These are phyloP conservation scores for Kwoniella sp. DNA, from an alignment of 768 basidiomycete genomes.

Conservation along the genomic window DNA sequence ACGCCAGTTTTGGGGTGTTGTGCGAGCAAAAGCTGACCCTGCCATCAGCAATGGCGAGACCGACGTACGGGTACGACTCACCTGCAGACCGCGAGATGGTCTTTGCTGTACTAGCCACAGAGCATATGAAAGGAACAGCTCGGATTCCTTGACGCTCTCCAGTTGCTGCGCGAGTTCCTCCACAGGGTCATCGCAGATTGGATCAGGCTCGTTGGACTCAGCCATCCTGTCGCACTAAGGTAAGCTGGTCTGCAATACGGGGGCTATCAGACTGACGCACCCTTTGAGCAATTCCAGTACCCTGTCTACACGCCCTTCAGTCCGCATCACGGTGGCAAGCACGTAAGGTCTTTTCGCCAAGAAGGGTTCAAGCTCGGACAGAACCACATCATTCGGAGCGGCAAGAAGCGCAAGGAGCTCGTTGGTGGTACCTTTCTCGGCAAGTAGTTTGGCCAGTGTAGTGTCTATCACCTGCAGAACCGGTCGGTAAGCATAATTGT, in stretches of 20 bases:
- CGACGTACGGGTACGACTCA: constrained; percentile 50
- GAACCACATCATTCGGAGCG: constrained; percentile 57
- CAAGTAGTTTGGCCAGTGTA: constrained; percentile 69
- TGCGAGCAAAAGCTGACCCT: constrained; percentile 59
- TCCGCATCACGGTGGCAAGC: constrained; percentile 61
- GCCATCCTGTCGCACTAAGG: constrained; percentile 63
- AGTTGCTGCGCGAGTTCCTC: constrained; percentile 61
- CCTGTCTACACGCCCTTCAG: constrained; percentile 59
- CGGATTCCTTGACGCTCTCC: constrained; percentile 59
- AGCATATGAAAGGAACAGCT: constrained; percentile 67
- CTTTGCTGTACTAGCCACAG: constrained; percentile 73
- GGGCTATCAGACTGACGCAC: constrained; percentile 47
- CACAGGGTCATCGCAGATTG: constrained; percentile 62
- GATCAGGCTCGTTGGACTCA: constrained; percentile 64
- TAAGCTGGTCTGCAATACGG: not conserved
- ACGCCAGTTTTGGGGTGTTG: constrained; percentile 59
- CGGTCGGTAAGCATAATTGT: not conserved
- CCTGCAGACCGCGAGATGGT: constrained; percentile 65
- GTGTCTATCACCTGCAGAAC: constrained; percentile 68
- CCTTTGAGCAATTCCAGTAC: constrained; percentile 66
- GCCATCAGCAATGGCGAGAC: not conserved
- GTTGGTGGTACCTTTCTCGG: constrained; percentile 59
- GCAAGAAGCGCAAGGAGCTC: constrained; percentile 62
- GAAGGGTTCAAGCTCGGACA: constrained; percentile 63
- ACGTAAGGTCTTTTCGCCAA: constrained; percentile 62